Evolutionary conservation across 2,329 filamentous ascomycete genomes (phyloP), one percentile per base, ranked within the genome.

Genomic region (Tolypocladium endophyticum): DNA sequence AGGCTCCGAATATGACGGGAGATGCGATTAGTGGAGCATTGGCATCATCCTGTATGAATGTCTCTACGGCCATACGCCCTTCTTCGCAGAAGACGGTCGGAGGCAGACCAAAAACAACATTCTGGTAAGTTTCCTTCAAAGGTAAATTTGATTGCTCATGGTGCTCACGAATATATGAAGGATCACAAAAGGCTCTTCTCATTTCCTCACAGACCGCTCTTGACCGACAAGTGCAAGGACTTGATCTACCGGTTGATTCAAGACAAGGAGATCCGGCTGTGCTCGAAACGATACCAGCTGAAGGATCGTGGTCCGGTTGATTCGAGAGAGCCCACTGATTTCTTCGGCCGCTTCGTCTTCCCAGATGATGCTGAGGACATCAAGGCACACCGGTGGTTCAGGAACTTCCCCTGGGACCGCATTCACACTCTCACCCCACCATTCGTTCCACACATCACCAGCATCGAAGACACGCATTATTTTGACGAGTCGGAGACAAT

Each of bases 11-110:
- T 97, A 97, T 72, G 94, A 97, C 74, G 93, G 90, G 36, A 83
- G 93, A 69, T 97, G 93, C 74, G 93, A 97, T 74, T 97, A 84
- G 91, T 97, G 90, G 93, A 97, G 92, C 74, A 84, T 97, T 66
- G 93, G 92, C 58, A 86, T 97, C 69, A 97, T 97, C 69, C 75
- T 97, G 60, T 97, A 90, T 69, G 93, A 97, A 80, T 97, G 93
- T 68, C 78, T 97, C 1, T 97, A 94, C 70, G 93, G 93, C 0
- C 88, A 87, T 62, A 97, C 93, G 0, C 93, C 93, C 0, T 97
- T 97, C 71, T 84, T 92, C 58, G 85, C 88, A 20, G 89, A 93
- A 55, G 87, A 90, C 63, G 84, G 78, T 53, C 83, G 92, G 12
- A 85, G 91, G 61, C 83, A 88, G 65, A 97, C 92, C 2, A 97